A percentile compares a stretch with the other conserved stretches of the same genome.
Conservation (phyloP, 129 eudicot species). For the Pittosporum tobira region DNA sequence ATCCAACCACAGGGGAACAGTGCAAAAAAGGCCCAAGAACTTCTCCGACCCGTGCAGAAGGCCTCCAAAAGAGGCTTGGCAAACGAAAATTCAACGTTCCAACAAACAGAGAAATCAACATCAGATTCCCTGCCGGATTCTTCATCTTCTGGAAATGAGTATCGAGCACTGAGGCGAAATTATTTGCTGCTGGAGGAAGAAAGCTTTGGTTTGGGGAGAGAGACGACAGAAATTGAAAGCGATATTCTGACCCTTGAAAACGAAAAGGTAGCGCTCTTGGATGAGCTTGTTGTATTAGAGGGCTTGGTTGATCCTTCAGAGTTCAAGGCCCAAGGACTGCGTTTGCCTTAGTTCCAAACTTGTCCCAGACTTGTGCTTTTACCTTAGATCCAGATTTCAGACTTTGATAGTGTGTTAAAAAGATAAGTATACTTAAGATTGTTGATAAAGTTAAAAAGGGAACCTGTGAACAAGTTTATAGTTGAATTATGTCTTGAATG, state of each 20-base stretch:
- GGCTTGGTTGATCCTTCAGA: conserved; percentile 81
- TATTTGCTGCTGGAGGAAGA: conserved; percentile 79
- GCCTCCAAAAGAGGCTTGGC: conserved; percentile 41
- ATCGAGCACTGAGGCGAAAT: conserved; percentile 65
- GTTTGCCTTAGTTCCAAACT: conserved; percentile 12
- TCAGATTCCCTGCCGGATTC: conserved; percentile 60
- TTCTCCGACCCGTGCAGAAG: conserved; percentile 23
- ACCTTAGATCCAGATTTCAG: conserved; percentile 7
- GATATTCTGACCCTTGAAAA: conserved; percentile 64
- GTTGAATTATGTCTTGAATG: conserved; percentile 8
- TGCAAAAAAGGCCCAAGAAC: conserved; percentile 30
- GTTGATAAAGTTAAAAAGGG: background rate
- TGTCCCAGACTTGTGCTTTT: conserved; percentile 7
- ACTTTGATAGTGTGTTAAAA: background rate
- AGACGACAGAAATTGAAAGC: conserved; percentile 53
- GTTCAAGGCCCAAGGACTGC: conserved; percentile 25
- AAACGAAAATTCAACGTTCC: conserved; percentile 33
- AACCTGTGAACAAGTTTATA: conserved; percentile 11
- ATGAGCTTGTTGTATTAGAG: conserved; percentile 88
- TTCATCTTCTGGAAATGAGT: conserved; percentile 53
- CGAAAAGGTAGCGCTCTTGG: conserved; percentile 67
- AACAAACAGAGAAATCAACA: conserved; percentile 43
- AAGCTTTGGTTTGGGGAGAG: conserved; percentile 62
- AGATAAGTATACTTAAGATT: background rate
- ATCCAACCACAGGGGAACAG: conserved; percentile 37